Conservation (phyloP, 352 stramenopile species). For the Discostella stelligera region DNA sequence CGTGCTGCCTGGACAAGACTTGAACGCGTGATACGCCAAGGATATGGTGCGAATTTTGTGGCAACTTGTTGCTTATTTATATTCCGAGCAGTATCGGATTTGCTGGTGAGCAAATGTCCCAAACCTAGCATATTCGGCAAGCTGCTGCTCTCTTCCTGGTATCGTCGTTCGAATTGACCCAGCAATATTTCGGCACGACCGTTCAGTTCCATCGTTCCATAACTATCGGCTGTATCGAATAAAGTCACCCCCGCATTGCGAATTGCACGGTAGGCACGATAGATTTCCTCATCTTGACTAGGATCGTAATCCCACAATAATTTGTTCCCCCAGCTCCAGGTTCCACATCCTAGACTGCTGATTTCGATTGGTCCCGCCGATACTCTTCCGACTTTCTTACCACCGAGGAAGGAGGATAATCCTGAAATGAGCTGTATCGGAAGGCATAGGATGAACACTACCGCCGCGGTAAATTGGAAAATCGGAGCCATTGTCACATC, state of each 20-base stretch:
- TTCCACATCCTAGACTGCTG: constrained; percentile 68
- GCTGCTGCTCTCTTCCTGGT: constrained; percentile 46
- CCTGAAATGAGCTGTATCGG: constrained; percentile 4
- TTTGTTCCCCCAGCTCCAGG: constrained; percentile 79
- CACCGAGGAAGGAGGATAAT: background rate
- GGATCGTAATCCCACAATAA: constrained; percentile 78
- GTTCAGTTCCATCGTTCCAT: constrained; percentile 78
- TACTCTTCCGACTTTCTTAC: constrained; percentile 53
- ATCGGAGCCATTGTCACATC: constrained; percentile 1
- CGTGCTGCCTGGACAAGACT: constrained; percentile 74
- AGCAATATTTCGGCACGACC: constrained; percentile 75
- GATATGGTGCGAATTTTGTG: constrained; percentile 84
- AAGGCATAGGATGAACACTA: constrained; percentile 12
- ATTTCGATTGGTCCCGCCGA: constrained; percentile 67
- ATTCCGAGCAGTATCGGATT: background rate
- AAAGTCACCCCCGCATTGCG: constrained; percentile 66
- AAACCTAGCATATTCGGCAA: constrained; percentile 26
- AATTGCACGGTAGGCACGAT: constrained; percentile 59
- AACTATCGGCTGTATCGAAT: constrained; percentile 81
- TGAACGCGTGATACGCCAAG: constrained; percentile 74
- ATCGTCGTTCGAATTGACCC: constrained; percentile 72
- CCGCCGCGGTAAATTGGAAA: constrained; percentile 7
- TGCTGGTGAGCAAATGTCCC: constrained; percentile 18
- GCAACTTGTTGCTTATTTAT: constrained; percentile 73
- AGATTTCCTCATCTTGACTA: constrained; percentile 77